Base-by-base conservation (phyloP, 2,329 filamentous ascomycete genomes). In the Lachnellula hyalina region DNA sequence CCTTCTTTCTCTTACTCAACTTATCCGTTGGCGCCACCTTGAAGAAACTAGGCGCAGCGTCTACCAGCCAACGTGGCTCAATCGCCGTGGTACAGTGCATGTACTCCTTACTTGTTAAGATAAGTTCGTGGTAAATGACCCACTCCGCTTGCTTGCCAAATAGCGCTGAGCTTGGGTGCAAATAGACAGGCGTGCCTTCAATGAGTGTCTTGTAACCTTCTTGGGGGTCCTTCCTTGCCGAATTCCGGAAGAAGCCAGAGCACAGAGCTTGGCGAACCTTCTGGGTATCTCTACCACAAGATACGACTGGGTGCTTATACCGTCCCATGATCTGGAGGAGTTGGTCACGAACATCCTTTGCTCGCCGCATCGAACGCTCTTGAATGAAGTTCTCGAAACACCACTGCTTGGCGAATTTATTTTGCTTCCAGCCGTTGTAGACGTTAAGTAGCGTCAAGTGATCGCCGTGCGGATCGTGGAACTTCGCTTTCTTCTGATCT, bases 371-470 rank as follows among this genome's bases (percentile, higher is more conserved):
- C 35, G 85, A 86, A 2, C 92, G 84, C 4, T 90, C 91, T 69
- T 97, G 92, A 69, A 99, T 94, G 70, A 96, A 99, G 72, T 99
- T 96, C 68, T 99, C 95, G 63, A 90, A 93, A 69, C 94, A 97
- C 94, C 94, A 99, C 0, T 92, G 85, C 54, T 85, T 89, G 49
- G 85, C 88, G 73, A 83, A 96, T 6, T 86, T 86, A 59, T 84
- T 87, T 45, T 86, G 80, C 71, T 96, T 96, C 94, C 94, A 99
- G n/a, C 83, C 85, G 67, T 96, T 96, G 76, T 96, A 99, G 0
- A 99, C 92, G 65, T 99, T 99, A 44, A 99, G 82, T 0, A 97
- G 79, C 0, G 94, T 99, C 12, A 99, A 78, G 67, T 99, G 94
- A 68, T 99, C 94, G 51, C 94, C 94, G 54, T 90, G 85, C 0